Evolutionary conservation across 2,329 filamentous ascomycete genomes (phyloP).

Genomic region (Xylaria sp.): DNA sequence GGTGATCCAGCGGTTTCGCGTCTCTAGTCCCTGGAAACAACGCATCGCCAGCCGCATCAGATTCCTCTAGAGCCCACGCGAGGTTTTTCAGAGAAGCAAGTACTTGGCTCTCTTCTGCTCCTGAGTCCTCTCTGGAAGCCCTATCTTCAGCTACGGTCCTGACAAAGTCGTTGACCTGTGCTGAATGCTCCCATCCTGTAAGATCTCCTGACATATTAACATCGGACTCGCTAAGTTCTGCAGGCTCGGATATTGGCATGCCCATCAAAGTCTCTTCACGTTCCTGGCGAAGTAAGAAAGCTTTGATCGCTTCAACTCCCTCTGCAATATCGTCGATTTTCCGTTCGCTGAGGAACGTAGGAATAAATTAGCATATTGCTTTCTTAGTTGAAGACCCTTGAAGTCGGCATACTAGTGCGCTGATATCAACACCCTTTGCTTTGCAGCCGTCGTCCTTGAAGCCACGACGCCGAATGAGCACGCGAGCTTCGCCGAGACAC

Average conservation of each 20-base stretch:
- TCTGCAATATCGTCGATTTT: constrained; percentile 51
- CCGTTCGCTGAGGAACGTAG: constrained; percentile 45
- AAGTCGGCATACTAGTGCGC: constrained; percentile 49
- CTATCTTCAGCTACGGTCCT: constrained; percentile 40
- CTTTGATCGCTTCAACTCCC: constrained; percentile 38
- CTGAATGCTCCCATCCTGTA: constrained; percentile 49
- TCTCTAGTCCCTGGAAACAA: constrained; percentile 19
- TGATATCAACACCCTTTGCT: constrained; percentile 52
- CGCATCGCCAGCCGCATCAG: constrained; percentile 9
- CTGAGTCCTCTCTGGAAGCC: constrained; percentile 24
- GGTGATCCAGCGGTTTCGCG: constrained; percentile 22
- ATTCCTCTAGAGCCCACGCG: constrained; percentile 26
- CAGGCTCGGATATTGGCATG: background rate
- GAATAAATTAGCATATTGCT: background rate
- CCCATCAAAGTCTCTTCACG: background rate
- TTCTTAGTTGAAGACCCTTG: background rate
- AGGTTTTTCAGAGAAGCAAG: constrained; percentile 33
- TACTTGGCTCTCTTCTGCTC: constrained; percentile 27
- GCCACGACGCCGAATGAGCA: constrained; percentile 50
- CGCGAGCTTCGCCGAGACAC: constrained; percentile 46
- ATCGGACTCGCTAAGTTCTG: background rate
- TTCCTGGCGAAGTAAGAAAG: constrained; percentile 36
- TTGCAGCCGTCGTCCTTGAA: constrained; percentile 39
- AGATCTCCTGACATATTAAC: constrained; percentile 16
- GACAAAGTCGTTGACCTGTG: constrained; percentile 50